phyloP scores from a whole-genome alignment of 2,329 filamentous ascomycete genomes.

The Microcyclosporella mali region DNA sequence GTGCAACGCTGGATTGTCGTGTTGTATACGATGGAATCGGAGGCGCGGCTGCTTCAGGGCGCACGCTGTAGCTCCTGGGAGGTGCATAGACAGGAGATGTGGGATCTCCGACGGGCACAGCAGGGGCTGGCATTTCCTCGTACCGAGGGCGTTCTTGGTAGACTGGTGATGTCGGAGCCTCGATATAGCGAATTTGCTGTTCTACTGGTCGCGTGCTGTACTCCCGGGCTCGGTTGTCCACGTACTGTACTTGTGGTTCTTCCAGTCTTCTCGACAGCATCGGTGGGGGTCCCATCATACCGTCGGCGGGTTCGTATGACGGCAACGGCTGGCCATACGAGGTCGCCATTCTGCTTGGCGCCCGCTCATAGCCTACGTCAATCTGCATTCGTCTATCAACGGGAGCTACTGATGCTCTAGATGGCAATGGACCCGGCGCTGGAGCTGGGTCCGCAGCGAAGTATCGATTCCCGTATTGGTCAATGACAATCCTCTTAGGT shows the following conservation, averaged over 20 bases:
- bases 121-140: constrained; percentile 16
- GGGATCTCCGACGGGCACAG: constrained; percentile 32
- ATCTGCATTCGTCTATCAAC: constrained; percentile 29
- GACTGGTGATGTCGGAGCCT: constrained; percentile 23
- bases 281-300: constrained; percentile 24
- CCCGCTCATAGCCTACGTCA: constrained; percentile 54
- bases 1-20: constrained; percentile 36
- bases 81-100: constrained; percentile 23
- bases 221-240: constrained; percentile 23
- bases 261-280: constrained; percentile 16
- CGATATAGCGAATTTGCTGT: constrained; percentile 18
- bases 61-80: constrained; percentile 27
- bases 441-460: constrained; percentile 45
- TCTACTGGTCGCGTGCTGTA: constrained; percentile 17
- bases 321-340: constrained; percentile 17
- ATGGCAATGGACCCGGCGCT: constrained; percentile 15
- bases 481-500: constrained; percentile 62
- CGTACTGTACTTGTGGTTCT: constrained; percentile 23
- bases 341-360: constrained; percentile 43
- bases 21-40: constrained; percentile 10
- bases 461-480: constrained; percentile 79
- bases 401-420: constrained; percentile 49
- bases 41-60: constrained; percentile 50
- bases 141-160: constrained; percentile 22
- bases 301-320: constrained; percentile 42